Evolutionary conservation across 2,329 filamentous ascomycete genomes (phyloP), one percentile per base, ranked within the genome.

Genomic region (Beauveria bassiana): DNA sequence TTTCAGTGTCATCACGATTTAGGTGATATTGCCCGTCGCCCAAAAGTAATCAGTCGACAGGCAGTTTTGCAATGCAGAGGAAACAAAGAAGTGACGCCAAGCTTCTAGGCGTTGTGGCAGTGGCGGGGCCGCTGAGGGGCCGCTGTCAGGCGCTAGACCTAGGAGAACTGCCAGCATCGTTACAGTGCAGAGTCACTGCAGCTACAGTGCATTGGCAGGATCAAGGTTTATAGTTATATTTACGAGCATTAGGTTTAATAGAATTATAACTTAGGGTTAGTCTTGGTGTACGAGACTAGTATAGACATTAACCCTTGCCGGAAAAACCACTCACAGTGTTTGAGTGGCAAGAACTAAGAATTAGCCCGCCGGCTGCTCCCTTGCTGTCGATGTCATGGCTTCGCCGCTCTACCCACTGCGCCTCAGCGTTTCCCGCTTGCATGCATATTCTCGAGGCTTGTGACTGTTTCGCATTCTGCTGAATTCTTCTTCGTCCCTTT

Each of bases 91-190:
- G 38, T 46, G 34, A 28, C 38, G 58, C 58, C 58, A 60, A 60
- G 58, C 58, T 53, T 53, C 40, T 42, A 60, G 58, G 58, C 26
- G 47, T 45, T 51, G 47, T 53, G 58, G 40, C 49, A 60, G 52
- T 45, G 59, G 59, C 52, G 59, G 59, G 59, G 59, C 59, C 59
- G 59, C 52, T 61, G 59, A 61, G 52, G 59, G 59, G 51, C 52
- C 26, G 40, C 34, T 34, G 22, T 8, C 20, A 6, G 51, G 42
- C 45, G 47, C 54, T 47, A 57, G 31, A 20, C 24, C 40, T 22
- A 34, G 34, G n/a, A 20, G 31, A 53, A 20, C 31, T 42, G 10
- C 10, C 31, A 31, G 34, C 20, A 34, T 7, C 22, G 22, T 55
- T 55, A 31, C 38, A 45, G 52, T 28, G 52, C 40, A 43, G 52